These are phyloP conservation scores for Mycena crocata DNA, from an alignment of 768 basidiomycete species.

Conservation along the genomic window DNA sequence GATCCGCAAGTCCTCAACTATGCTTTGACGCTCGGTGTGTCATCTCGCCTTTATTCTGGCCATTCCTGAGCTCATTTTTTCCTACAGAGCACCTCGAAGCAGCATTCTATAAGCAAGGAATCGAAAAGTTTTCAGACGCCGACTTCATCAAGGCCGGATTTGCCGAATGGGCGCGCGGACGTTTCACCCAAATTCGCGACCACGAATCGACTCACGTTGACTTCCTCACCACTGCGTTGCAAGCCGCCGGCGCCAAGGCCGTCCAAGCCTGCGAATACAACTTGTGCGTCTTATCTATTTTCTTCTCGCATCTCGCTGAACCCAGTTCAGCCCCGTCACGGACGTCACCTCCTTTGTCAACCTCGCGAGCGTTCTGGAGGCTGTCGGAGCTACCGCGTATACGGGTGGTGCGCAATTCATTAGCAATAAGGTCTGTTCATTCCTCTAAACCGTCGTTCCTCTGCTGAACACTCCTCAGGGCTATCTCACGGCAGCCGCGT, in stretches of 20 bases:
- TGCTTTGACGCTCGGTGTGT: conserved; percentile 54
- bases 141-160: conserved; percentile 63
- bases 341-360: conserved; percentile 57
- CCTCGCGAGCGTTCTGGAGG: conserved; percentile 61
- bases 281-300: conserved; percentile 35
- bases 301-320: neutral
- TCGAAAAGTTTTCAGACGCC: conserved; percentile 56
- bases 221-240: conserved; percentile 48
- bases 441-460: neutral
- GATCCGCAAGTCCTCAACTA: conserved; percentile 56
- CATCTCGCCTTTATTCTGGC: neutral
- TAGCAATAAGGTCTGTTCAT: conserved; percentile 36
- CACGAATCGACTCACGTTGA: conserved; percentile 66
- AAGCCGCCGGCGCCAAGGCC: conserved; percentile 41
- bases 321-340: conserved; percentile 49
- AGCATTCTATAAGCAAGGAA: conserved; percentile 56
- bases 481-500: conserved; percentile 65
- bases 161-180: conserved; percentile 59
- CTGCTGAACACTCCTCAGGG: conserved; percentile 37
- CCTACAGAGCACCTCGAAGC: conserved; percentile 56
- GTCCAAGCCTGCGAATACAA: conserved; percentile 51
- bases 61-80: neutral
- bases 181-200: conserved; percentile 63
- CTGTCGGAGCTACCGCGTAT: conserved; percentile 68
- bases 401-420: conserved; percentile 64